phyloP scores from a whole-genome alignment of 345 rosid species.

The Boechera retrofracta region DNA sequence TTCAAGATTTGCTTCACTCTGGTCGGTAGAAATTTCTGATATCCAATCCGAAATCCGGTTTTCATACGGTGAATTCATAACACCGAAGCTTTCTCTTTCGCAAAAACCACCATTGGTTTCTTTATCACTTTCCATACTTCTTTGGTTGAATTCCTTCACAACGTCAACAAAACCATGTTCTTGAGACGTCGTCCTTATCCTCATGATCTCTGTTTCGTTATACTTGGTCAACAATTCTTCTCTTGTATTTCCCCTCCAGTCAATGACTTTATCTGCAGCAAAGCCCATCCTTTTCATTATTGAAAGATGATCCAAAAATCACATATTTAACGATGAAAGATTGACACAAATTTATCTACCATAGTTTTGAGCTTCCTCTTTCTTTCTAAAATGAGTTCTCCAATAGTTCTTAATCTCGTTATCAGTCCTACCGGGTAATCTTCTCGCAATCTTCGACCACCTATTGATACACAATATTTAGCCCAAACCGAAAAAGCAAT shows the following conservation, averaged over 20 bases:
- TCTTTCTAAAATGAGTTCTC: constrained; percentile 68
- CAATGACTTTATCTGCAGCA: constrained; percentile 27
- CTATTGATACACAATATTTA: constrained; percentile 37
- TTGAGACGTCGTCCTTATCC: constrained; percentile 24
- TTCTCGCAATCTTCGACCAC: constrained; percentile 75
- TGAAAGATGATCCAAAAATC: neutral
- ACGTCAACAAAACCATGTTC: constrained; percentile 34
- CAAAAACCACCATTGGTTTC: constrained; percentile 19
- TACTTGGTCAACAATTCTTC: constrained; percentile 26
- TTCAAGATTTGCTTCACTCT: constrained; percentile 40
- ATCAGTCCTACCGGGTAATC: constrained; percentile 77
- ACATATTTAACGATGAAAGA: neutral
- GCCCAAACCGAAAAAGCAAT: constrained; percentile 20
- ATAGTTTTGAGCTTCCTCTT: constrained; percentile 46
- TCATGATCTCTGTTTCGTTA: constrained; percentile 23
- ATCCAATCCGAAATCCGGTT: constrained; percentile 60
- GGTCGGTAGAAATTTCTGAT: constrained; percentile 47
- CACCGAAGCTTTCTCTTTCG: constrained; percentile 29
- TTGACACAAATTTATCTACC: constrained; percentile 15
- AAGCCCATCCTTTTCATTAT: neutral
- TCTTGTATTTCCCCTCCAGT: neutral
- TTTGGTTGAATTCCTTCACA: constrained; percentile 19
- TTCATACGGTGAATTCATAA: constrained; percentile 61
- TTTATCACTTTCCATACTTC: constrained; percentile 24
- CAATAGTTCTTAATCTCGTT: constrained; percentile 79